Percentiles rank a stretch among this genome's conserved stretches.
These are phyloP conservation scores for Tephrocybe sp. DNA, from an alignment of 768 basidiomycete genomes.

Conservation along the genomic window DNA sequence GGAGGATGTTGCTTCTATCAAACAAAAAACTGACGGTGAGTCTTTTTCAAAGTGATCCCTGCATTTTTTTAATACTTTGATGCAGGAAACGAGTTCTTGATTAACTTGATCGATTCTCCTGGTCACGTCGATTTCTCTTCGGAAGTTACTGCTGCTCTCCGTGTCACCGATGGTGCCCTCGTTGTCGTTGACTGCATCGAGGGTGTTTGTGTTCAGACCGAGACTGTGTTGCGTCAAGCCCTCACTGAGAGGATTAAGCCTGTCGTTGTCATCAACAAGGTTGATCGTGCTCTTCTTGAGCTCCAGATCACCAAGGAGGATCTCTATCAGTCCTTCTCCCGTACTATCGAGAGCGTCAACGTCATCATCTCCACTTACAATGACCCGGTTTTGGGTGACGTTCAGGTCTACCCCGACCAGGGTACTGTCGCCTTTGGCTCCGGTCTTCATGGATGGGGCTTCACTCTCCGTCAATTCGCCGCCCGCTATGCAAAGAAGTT, in stretches of 20 bases:
- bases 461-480: slow-evolving; percentile 98
- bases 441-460: slow-evolving; percentile 99
- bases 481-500: slow-evolving; percentile 94
- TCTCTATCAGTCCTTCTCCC: slow-evolving; percentile 94
- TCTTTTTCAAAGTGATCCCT: slow-evolving; percentile 5
- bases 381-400: slow-evolving; percentile 90
- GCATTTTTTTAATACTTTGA: not conserved
- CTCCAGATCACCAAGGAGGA: slow-evolving; percentile 95
- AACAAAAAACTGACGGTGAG: slow-evolving; percentile 91
- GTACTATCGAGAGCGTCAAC: slow-evolving; percentile 96
- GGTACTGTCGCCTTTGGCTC: slow-evolving; percentile 99
- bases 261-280: slow-evolving; percentile 99
- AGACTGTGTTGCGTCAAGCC: slow-evolving; percentile 97
- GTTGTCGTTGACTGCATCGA: slow-evolving; percentile 99
- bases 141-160: slow-evolving; percentile 98
- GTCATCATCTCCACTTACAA: slow-evolving; percentile 97
- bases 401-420: slow-evolving; percentile 96
- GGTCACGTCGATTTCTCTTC: slow-evolving; percentile 99
- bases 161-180: slow-evolving; percentile 98
- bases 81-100: slow-evolving; percentile 90
- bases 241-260: slow-evolving; percentile 98
- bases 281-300: slow-evolving; percentile 98
- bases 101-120: slow-evolving; percentile 99
- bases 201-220: slow-evolving; percentile 99
- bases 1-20: slow-evolving; percentile 79